These are phyloP conservation scores for Phialophora macrospora DNA, from an alignment of 2,329 filamentous ascomycete species.

Conservation along the genomic window DNA sequence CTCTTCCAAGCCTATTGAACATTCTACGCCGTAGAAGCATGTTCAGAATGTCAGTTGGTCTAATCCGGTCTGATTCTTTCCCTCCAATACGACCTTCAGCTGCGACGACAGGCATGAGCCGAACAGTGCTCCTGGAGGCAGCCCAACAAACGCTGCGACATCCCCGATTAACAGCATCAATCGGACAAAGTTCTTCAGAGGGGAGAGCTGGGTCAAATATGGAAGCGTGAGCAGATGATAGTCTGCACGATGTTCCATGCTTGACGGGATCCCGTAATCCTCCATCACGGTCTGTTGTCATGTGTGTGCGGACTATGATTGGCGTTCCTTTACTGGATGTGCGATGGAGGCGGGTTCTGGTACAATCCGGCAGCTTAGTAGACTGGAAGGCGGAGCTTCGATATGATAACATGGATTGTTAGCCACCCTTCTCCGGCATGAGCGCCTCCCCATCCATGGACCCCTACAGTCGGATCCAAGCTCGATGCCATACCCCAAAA, in stretches of 20 bases:
- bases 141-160: neutral
- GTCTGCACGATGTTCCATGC: conserved; percentile 9
- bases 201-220: neutral
- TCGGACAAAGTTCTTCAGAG: neutral
- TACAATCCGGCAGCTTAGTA: neutral
- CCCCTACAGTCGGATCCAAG: neutral
- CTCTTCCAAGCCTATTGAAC: neutral
- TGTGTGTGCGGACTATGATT: neutral
- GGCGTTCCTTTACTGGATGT: neutral
- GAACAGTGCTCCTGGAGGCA: neutral
- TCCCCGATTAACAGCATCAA: conserved; percentile 2
- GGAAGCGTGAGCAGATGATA: conserved; percentile 5
- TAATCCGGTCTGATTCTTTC: neutral
- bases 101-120: neutral
- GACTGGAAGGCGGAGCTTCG: neutral
- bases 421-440: neutral
- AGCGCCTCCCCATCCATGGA: neutral
- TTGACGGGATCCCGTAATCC: neutral
- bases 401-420: neutral
- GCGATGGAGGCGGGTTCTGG: neutral
- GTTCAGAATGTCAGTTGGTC: neutral
- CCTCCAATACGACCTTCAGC: neutral
- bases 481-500: neutral
- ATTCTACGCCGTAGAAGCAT: conserved; percentile 4
- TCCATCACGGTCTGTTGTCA: too few relatives aligned